phyloP scores from a whole-genome alignment of 1,284 basidiomycete species.

The Leccinum pachyderme region DNA sequence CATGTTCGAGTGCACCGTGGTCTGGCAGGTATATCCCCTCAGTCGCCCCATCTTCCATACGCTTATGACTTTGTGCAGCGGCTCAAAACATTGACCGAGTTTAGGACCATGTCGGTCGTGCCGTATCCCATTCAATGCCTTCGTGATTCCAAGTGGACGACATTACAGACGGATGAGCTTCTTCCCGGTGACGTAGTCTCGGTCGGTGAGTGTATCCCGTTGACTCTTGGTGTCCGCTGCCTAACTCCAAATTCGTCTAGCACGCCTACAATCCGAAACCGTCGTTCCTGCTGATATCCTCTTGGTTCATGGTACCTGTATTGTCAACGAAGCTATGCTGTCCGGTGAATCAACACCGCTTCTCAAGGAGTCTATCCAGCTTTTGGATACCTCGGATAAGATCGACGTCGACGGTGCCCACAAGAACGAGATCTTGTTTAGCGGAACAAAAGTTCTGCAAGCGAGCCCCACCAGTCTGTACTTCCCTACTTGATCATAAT shows the following conservation, averaged over 20 bases:
- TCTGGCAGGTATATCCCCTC: slow-evolving; percentile 76
- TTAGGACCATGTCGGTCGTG: slow-evolving; percentile 91
- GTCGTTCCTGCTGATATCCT: slow-evolving; percentile 90
- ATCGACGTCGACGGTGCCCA: slow-evolving; percentile 85
- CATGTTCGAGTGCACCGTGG: slow-evolving; percentile 95
- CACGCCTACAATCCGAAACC: slow-evolving; percentile 79
- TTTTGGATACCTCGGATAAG: slow-evolving; percentile 72
- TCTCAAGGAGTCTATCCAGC: slow-evolving; percentile 88
- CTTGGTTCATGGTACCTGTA: slow-evolving; percentile 83
- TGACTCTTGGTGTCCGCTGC: not conserved
- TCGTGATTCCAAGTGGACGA: slow-evolving; percentile 78
- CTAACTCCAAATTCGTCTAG: slow-evolving; percentile 33
- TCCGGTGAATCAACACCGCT: slow-evolving; percentile 95
- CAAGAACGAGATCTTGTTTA: slow-evolving; percentile 88
- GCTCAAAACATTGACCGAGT: slow-evolving; percentile 86
- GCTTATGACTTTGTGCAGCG: slow-evolving; percentile 50
- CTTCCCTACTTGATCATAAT: not conserved
- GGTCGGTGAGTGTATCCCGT: slow-evolving; percentile 47
- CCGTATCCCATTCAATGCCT: slow-evolving; percentile 84
- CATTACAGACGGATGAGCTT: slow-evolving; percentile 79
- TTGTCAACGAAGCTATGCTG: slow-evolving; percentile 97
- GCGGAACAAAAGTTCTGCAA: slow-evolving; percentile 93
- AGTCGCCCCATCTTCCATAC: not conserved
- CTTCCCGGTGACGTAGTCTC: slow-evolving; percentile 91
- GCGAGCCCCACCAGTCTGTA: slow-evolving; percentile 54